Base-by-base conservation (phyloP, 352 stramenopile genomes). In the Bremia lactucae region DNA sequence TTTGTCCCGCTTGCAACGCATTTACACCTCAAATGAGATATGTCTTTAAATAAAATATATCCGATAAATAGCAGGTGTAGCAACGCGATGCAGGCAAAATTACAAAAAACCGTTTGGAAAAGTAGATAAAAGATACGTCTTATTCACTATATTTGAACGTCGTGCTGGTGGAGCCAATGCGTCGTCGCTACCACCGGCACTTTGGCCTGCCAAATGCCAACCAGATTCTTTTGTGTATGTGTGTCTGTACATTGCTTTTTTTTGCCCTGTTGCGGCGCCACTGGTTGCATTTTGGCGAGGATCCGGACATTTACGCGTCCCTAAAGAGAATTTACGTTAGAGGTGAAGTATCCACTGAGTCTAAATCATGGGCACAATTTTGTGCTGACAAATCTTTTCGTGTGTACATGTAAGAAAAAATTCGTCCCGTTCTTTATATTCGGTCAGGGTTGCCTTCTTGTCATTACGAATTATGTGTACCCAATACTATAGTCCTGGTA, bases 181-280 rank as follows among this genome's bases (percentile, higher is more conserved):
- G 59, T 34, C 68, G 58, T 22, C 61, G 60, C 31, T 55, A 57
- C 31, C 68, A 87, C 52, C 72, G 77, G 16, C 72, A 83, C 35
- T 89, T 85, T 35, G 77, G 77, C 2, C 59, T 87, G 43, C 71
- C 77, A 18, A 89, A 89, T 55, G 77, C 77, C n/a, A 89, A 89
- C 63, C 77, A 89, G 70, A 72, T 89, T 47, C 59, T 89, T 39
- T 59, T 85, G 36, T 71, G 60, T 42, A 57, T 84, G 47, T 52
- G 62, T 10, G 57, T 83, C 2, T 67, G 56, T 31, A 59, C 42
- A 22, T 38, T 87, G 40, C 60, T 85, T 8, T 84, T 83, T 48
- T 65, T 84, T 18, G 42, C 74, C 41, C 52, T 89, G 31, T 51
- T 87, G 49, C 65, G 72, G 6, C 62, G 56, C 22, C 58, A 73